phyloP scores from a whole-genome alignment of 306 rosid genomes.

The Citrullus amarus region DNA sequence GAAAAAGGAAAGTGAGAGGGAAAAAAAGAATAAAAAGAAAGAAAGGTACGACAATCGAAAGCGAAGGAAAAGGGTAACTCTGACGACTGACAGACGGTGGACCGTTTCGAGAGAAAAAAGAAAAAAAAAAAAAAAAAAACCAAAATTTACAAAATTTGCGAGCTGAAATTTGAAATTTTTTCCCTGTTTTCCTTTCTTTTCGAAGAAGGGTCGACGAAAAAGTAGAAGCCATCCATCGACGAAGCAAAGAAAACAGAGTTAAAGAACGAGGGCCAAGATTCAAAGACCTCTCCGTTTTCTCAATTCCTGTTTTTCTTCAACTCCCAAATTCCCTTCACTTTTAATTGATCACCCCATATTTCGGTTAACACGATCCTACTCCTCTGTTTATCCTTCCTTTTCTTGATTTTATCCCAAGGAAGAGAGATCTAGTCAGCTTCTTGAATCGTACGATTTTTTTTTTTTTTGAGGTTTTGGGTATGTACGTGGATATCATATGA shows the following conservation, averaged over 20 bases:
- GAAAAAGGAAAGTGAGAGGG: no score
- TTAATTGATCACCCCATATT: no score
- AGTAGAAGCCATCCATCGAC: background rate
- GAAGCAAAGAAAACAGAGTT: background rate
- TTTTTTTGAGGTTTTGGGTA: background rate
- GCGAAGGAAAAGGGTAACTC: background rate
- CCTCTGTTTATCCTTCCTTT: background rate
- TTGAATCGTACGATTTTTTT: background rate
- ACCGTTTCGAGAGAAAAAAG: background rate
- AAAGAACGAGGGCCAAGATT: background rate
- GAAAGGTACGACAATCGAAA: background rate
- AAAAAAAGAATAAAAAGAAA: background rate
- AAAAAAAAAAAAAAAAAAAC: no score
- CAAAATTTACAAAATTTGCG: background rate
- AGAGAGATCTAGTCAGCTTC: background rate
- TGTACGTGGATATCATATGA: background rate
- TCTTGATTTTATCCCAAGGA: background rate
- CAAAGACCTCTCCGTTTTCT: background rate
- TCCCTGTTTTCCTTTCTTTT: background rate
- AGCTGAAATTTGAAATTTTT: background rate
- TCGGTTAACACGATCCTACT: background rate
- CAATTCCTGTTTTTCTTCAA: background rate
- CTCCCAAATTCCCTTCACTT: background rate
- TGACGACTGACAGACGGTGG: background rate
- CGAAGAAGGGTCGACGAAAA: conserved; percentile 5